Percentiles rank a stretch among this genome's conserved stretches.
These are phyloP conservation scores for Mycosphaerella sp. DNA, from an alignment of 2,329 filamentous ascomycete species.

Conservation along the genomic window DNA sequence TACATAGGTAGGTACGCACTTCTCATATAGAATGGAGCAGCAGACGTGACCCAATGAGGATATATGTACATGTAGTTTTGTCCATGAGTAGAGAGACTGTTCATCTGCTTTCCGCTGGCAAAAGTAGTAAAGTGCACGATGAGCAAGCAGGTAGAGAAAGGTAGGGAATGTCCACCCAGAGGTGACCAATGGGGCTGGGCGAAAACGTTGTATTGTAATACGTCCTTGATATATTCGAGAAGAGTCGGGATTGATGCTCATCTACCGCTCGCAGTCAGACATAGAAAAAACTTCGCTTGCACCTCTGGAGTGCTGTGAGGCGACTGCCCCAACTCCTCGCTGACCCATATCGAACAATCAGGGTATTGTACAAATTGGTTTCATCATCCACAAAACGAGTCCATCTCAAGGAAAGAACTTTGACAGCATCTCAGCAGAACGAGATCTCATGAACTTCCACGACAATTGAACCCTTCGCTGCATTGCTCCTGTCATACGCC, in stretches of 20 bases:
- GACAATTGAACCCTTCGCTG: not conserved
- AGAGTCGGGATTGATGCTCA: conserved; percentile 3
- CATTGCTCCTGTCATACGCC: not conserved
- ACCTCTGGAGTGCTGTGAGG: not conserved
- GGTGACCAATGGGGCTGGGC: too few relatives aligned
- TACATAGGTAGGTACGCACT: too few relatives aligned
- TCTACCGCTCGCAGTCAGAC: conserved; percentile 2
- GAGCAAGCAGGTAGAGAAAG: too few relatives aligned
- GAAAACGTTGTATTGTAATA: too few relatives aligned
- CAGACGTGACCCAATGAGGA: too few relatives aligned
- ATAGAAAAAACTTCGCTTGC: not conserved
- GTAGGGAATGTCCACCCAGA: too few relatives aligned
- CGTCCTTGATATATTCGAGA: not conserved
- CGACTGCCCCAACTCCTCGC: not conserved
- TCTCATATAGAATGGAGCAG: too few relatives aligned
- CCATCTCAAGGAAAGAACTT: not conserved
- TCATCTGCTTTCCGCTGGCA: too few relatives aligned
- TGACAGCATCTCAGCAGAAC: not conserved
- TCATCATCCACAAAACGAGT: not conserved
- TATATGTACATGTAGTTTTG: too few relatives aligned
- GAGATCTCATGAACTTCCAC: not conserved
- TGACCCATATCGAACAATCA: not conserved
- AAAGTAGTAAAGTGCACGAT: too few relatives aligned
- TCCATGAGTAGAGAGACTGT: too few relatives aligned
- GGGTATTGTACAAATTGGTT: conserved; percentile 1